Base-by-base conservation (phyloP, 1,284 basidiomycete species). In the Entoloma clypeatum region DNA sequence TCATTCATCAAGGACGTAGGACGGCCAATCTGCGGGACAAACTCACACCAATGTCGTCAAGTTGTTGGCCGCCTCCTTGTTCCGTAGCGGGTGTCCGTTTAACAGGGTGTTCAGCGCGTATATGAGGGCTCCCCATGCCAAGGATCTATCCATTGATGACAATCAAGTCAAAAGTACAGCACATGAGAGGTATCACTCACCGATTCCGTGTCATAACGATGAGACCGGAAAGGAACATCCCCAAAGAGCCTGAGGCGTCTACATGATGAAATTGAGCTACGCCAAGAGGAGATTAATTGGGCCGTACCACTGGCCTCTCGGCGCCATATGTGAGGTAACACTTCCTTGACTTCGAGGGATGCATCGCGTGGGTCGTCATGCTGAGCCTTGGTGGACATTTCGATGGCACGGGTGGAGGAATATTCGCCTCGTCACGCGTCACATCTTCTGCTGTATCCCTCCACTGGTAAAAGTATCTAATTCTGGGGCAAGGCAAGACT, bases 181-280 rank as follows among this genome's bases (percentile, higher is more conserved):
- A 13, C 19, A 33, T 17, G 29, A 23, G 3, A 35, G 18, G 4
- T 25, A 26, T 14, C 54, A 38, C 71, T 52, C 48, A 85, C 84
- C 83, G 74, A 53, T 89, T 88, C 38, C 82, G 73, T 30, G 85
- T 82, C 29, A 88, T 76, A 75, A 88, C 81, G 45, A 87, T 82
- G 36, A 84, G 64, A 38, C 84, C 84, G 10, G 82, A 79, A 16
- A 86, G 62, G 53, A 88, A 78, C 83, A 88, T 84, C 31, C 79
- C 77, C 27, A 77, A 71, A 2, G 80, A 74, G 13, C 69, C 70
- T 36, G 82, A 53, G 7, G 69, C 64, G 52, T 87, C 85, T 86
- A 43, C 32, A 16, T 23, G 22, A 24, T 36, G 35, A 28, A 19
- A 14, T 21, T 37, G n/a, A 23, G 26, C 16, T 29, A 25, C 23